Evolutionary conservation across 2,329 filamentous ascomycete genomes (phyloP).

Genomic region (Fusarium duplospermum): DNA sequence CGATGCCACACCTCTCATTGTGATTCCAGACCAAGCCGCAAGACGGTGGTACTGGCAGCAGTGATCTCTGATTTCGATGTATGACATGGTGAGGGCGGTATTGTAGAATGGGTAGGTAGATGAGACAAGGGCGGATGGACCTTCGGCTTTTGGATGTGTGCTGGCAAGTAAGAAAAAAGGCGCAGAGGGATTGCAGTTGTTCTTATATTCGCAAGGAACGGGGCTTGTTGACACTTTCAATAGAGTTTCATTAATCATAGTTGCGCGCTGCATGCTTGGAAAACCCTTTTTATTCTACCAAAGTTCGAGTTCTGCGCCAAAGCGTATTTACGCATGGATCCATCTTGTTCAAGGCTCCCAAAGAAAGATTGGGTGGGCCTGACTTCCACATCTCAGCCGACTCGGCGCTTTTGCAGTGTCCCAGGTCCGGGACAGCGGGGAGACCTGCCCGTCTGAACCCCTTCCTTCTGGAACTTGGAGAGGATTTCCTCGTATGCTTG

Average conservation of each 20-base stretch:
- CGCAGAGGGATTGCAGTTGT: not conserved
- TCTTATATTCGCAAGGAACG: not conserved
- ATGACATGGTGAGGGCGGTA: not conserved
- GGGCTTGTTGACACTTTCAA: not conserved
- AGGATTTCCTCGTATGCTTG: no score
- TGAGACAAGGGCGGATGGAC: not conserved
- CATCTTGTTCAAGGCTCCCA: not conserved
- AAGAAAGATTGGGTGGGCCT: not conserved
- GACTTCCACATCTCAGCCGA: no score
- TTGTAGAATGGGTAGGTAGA: not conserved
- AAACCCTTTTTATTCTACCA: not conserved
- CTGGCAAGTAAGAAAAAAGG: not conserved
- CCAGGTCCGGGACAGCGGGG: no score
- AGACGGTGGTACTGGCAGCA: not conserved
- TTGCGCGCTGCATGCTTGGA: not conserved
- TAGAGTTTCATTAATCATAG: not conserved
- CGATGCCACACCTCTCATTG: not conserved
- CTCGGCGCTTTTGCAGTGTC: no score
- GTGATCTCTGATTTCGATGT: not conserved
- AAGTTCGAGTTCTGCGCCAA: not conserved
- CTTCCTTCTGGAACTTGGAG: no score
- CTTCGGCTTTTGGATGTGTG: not conserved
- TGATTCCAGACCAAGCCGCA: not conserved
- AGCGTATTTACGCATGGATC: not conserved
- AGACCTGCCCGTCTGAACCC: no score